phyloP scores from a whole-genome alignment of 352 stramenopile species.

The Phytopythium delawarense region DNA sequence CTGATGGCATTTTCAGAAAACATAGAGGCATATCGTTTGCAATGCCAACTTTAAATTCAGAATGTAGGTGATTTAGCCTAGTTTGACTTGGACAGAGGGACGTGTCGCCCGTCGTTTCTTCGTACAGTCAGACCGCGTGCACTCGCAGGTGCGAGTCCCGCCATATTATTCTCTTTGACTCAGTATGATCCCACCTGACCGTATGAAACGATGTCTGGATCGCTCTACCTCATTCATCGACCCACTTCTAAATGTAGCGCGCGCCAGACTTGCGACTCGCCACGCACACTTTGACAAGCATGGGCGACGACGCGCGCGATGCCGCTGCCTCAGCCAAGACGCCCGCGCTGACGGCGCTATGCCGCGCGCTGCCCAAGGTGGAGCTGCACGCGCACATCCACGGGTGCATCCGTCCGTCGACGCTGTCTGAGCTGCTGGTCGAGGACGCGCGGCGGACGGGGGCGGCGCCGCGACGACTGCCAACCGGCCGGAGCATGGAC shows the following conservation, averaged over 20 bases:
- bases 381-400: conserved; percentile 90
- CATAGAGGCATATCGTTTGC: no score
- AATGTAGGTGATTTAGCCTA: no score
- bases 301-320: conserved; percentile 11
- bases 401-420: conserved; percentile 67
- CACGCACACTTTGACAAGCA: background rate
- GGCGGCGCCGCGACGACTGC: conserved; percentile 27
- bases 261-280: no score
- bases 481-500: conserved; percentile 53
- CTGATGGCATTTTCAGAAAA: no score
- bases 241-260: no score
- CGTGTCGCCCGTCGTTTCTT: background rate
- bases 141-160: background rate
- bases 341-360: conserved; percentile 35
- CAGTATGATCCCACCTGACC: background rate
- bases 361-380: conserved; percentile 64
- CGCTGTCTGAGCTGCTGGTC: conserved; percentile 57
- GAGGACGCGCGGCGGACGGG: conserved; percentile 31
- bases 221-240: conserved; percentile 6
- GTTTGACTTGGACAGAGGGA: background rate
- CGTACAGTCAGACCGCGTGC: background rate
- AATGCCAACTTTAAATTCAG: no score
- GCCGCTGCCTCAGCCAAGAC: background rate
- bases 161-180: background rate
- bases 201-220: conserved; percentile 6